A percentile compares a stretch with the other conserved stretches of the same genome.
These are phyloP conservation scores for Candida sp. DNA, from an alignment of 1,139 yeast genomes.

Conservation along the genomic window DNA sequence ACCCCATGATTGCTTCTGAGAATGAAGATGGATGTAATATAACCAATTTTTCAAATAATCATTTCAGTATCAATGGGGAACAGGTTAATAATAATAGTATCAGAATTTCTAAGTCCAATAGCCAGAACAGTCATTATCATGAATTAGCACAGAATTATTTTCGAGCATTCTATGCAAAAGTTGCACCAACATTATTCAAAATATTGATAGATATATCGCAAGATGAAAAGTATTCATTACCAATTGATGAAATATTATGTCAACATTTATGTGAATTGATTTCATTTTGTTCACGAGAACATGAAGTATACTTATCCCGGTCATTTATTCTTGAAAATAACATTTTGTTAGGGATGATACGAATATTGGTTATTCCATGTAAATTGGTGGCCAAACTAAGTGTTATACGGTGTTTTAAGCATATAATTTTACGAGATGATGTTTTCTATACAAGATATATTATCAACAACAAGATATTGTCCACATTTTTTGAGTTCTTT, in stretches of 20 bases:
- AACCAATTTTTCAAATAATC: not conserved
- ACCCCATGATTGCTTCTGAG: slow-evolving; percentile 43
- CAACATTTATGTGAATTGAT: slow-evolving; percentile 70
- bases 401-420: slow-evolving; percentile 62
- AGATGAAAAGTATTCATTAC: slow-evolving; percentile 8
- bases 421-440: slow-evolving; percentile 59
- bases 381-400: slow-evolving; percentile 58
- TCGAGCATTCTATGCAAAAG: slow-evolving; percentile 55
- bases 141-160: slow-evolving; percentile 38
- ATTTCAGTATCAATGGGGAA: slow-evolving; percentile 1
- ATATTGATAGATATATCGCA: slow-evolving; percentile 37
- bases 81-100: not conserved
- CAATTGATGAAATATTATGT: slow-evolving; percentile 40
- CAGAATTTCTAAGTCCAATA: not conserved
- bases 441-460: slow-evolving; percentile 55
- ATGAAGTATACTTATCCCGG: slow-evolving; percentile 52
- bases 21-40: not conserved
- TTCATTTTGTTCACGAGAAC: slow-evolving; percentile 63
- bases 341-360: slow-evolving; percentile 51
- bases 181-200: slow-evolving; percentile 57
- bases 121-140: not conserved
- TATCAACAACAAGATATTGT: slow-evolving; percentile 52
- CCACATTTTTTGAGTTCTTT: slow-evolving; percentile 49
- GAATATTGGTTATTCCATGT: slow-evolving; percentile 33
- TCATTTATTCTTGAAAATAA: slow-evolving; percentile 58